phyloP scores from a whole-genome alignment of 495 filamentous ascomycete species.

The Talaromyces ruber region DNA sequence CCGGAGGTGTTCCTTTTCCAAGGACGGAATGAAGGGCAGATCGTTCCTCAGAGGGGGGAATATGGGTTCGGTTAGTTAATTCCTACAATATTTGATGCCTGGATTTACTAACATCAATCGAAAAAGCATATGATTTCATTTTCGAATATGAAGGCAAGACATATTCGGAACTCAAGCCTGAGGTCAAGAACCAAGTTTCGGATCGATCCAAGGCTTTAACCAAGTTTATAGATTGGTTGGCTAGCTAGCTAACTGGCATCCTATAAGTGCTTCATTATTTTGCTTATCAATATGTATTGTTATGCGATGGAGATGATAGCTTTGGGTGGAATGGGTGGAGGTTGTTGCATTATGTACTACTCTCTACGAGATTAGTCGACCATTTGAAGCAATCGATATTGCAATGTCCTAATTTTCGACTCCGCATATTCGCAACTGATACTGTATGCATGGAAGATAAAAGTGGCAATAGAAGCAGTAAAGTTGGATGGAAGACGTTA shows the following conservation, averaged over 20 bases:
- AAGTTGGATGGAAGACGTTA: background rate
- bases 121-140: conserved; percentile 70
- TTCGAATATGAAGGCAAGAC: conserved; percentile 87
- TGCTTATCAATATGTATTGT: background rate
- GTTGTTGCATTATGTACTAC: background rate
- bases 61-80: conserved; percentile 52
- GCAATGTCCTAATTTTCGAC: background rate
- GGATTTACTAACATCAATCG: conserved; percentile 12
- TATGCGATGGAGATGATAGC: background rate
- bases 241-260: conserved; percentile 10
- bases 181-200: conserved; percentile 77
- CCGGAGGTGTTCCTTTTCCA: conserved; percentile 74
- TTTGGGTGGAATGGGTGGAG: background rate
- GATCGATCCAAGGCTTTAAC: conserved; percentile 70
- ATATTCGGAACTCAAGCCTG: conserved; percentile 86
- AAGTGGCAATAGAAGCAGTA: background rate
- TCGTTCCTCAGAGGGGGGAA: conserved; percentile 38
- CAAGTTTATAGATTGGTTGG: conserved; percentile 72
- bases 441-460: background rate
- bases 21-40: conserved; percentile 60
- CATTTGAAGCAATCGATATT: background rate
- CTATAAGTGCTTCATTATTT: background rate
- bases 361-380: no score
- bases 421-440: background rate
- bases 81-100: background rate